A percentile compares a stretch with the other conserved stretches of the same genome.
These are phyloP conservation scores for Dactylella cylindrospora DNA, from an alignment of 2,329 filamentous ascomycete species.

Conservation along the genomic window DNA sequence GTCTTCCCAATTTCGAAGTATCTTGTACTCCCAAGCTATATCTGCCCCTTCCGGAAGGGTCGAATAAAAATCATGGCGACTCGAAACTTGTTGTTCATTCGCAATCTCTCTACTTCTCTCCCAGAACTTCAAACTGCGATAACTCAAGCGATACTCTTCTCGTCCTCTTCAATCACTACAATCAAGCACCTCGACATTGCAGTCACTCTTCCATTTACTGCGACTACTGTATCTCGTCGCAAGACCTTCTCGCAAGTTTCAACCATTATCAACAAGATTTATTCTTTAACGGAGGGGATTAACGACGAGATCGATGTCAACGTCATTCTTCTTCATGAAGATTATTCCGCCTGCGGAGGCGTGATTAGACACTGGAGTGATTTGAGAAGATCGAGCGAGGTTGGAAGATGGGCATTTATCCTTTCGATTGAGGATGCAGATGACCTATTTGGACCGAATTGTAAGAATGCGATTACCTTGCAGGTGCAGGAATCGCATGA, in stretches of 20 bases:
- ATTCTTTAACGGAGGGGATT: conserved; percentile 30
- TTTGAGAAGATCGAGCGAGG: conserved; percentile 20
- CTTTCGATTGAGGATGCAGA: conserved; percentile 38
- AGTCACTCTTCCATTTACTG: conserved; percentile 17
- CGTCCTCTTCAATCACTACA: conserved; percentile 35
- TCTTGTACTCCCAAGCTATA: too few species aligned
- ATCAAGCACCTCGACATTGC: conserved; percentile 39
- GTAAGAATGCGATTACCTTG: conserved; percentile 48
- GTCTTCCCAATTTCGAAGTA: neutral
- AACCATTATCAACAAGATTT: conserved; percentile 26
- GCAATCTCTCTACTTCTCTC: conserved; percentile 29
- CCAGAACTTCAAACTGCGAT: conserved; percentile 31
- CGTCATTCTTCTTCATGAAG: conserved; percentile 33
- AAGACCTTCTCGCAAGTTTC: conserved; percentile 24
- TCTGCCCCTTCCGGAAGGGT: too few species aligned
- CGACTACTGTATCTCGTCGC: conserved; percentile 16
- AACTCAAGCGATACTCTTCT: conserved; percentile 34
- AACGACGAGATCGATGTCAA: conserved; percentile 39
- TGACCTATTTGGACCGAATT: conserved; percentile 33
- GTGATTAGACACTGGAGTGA: conserved; percentile 34
- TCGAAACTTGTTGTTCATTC: conserved; percentile 27
- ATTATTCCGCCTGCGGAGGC: conserved; percentile 31
- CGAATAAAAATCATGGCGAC: conserved; percentile 29
- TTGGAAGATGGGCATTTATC: conserved; percentile 20
- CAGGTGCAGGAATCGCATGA: conserved; percentile 43